Evolutionary conservation across 2,329 filamentous ascomycete species (phyloP).

Genomic region (Zasmidium citrigriseum): DNA sequence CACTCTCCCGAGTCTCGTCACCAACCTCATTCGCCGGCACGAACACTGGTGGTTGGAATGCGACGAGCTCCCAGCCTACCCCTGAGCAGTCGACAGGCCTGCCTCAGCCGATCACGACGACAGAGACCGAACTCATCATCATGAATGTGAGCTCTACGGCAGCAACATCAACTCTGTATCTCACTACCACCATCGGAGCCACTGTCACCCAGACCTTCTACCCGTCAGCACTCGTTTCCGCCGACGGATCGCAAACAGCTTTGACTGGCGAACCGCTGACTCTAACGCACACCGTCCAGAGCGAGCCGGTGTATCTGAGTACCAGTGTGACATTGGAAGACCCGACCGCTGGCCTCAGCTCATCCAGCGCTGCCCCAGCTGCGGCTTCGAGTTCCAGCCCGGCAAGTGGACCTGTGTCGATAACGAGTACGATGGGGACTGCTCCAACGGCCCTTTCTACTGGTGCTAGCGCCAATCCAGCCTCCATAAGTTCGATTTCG

Average conservation of each 20-base stretch:
- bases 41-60: constrained; percentile 32
- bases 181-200: constrained; percentile 30
- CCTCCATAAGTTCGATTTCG: neutral
- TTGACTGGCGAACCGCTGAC: constrained; percentile 4
- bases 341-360: neutral
- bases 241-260: constrained; percentile 5
- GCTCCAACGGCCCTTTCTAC: neutral
- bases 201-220: constrained; percentile 16
- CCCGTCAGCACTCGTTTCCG: constrained; percentile 5
- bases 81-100: constrained; percentile 2
- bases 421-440: neutral
- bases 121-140: constrained; percentile 27
- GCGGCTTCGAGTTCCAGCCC: neutral
- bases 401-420: neutral
- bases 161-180: constrained; percentile 27
- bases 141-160: constrained; percentile 26
- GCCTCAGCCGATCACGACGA: constrained; percentile 18
- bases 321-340: constrained; percentile 13
- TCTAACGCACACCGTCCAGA: constrained; percentile 16
- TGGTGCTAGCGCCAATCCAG: neutral
- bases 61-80: constrained; percentile 11
- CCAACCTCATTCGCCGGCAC: constrained; percentile 26
- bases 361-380: too few species aligned
- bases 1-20: constrained; percentile 20
- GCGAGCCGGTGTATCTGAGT: constrained; percentile 4